Conservation (phyloP, 805 yeast species). For the Cyberlindnera petersonii region DNA sequence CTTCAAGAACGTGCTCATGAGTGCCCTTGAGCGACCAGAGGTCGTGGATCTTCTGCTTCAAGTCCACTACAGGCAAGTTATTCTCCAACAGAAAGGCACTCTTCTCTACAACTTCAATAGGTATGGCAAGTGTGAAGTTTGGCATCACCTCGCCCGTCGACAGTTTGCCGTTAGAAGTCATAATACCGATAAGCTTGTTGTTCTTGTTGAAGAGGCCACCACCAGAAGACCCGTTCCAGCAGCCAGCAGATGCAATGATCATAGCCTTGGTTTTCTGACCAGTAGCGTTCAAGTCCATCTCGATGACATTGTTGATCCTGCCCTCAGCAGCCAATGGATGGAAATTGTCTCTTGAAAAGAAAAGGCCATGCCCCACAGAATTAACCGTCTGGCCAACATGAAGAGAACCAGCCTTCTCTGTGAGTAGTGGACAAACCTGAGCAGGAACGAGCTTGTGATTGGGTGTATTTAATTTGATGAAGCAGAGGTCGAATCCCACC, state of each 20-base stretch:
- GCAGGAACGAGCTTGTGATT: slow-evolving; percentile 14
- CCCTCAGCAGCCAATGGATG: slow-evolving; percentile 25
- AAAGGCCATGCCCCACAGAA: slow-evolving; percentile 28
- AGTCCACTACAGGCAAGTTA: slow-evolving; percentile 10
- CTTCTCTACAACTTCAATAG: slow-evolving; percentile 24
- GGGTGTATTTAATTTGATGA: slow-evolving; percentile 16
- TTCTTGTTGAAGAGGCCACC: slow-evolving; percentile 27
- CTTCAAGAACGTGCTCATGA: slow-evolving; percentile 14
- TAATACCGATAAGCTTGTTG: slow-evolving; percentile 27
- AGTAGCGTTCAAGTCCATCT: slow-evolving; percentile 12
- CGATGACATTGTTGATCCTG: slow-evolving; percentile 17
- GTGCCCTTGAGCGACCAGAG: slow-evolving; percentile 26
- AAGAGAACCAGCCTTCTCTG: slow-evolving; percentile 7
- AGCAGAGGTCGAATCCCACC: slow-evolving; percentile 27
- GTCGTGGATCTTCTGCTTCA: slow-evolving; percentile 12
- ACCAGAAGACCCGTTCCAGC: slow-evolving; percentile 31
- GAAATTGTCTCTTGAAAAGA: slow-evolving; percentile 15
- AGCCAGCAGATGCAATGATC: slow-evolving; percentile 26
- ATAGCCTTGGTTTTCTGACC: slow-evolving; percentile 12
- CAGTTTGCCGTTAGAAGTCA: slow-evolving; percentile 30
- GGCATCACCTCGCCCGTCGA: slow-evolving; percentile 27
- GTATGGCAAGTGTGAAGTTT: slow-evolving; percentile 27
- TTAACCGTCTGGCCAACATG: slow-evolving; percentile 18
- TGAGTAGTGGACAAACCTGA: slow-evolving; percentile 4
- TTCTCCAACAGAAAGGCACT: slow-evolving; percentile 19